Conservation (phyloP, 495 filamentous ascomycete genomes). For the Podospora pseudoanserina region DNA sequence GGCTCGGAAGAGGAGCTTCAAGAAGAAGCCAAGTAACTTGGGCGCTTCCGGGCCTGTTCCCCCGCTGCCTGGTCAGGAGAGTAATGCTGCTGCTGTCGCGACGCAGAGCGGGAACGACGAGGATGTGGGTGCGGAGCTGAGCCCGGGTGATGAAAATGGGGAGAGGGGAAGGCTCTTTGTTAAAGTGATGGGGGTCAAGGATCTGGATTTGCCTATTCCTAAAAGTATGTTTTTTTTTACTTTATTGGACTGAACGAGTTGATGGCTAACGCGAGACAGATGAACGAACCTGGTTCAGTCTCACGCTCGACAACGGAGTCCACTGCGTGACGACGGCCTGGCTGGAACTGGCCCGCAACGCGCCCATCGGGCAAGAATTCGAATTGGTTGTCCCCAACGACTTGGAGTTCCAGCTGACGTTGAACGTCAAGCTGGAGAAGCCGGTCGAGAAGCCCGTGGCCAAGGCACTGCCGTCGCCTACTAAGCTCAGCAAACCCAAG, state of each 20-base stretch:
- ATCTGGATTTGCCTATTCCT: slow-evolving; percentile 85
- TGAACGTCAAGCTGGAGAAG: slow-evolving; percentile 89
- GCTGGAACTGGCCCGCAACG: slow-evolving; percentile 87
- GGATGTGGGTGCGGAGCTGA: slow-evolving; percentile 48
- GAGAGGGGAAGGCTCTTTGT: slow-evolving; percentile 94
- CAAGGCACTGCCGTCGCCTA: slow-evolving; percentile 47
- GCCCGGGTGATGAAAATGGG: slow-evolving; percentile 64
- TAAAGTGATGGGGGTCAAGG: slow-evolving; percentile 95
- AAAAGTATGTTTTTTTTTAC: slow-evolving; percentile 59
- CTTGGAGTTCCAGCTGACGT: slow-evolving; percentile 92
- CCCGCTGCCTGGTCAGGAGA: slow-evolving; percentile 83
- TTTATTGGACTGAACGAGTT: background rate
- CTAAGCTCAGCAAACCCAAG: slow-evolving; percentile 61
- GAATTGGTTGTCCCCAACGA: slow-evolving; percentile 96
- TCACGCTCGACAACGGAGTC: slow-evolving; percentile 94
- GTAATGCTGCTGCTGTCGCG: slow-evolving; percentile 61
- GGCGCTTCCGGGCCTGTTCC: slow-evolving; percentile 56
- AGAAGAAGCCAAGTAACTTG: slow-evolving; percentile 49
- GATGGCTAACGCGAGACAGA: slow-evolving; percentile 50
- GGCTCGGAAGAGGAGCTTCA: slow-evolving; percentile 58
- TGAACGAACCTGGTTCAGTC: slow-evolving; percentile 85
- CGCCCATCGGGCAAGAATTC: slow-evolving; percentile 96
- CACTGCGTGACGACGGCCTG: slow-evolving; percentile 97
- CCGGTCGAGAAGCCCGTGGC: slow-evolving; percentile 52
- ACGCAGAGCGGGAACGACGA: slow-evolving; percentile 53